phyloP scores from a whole-genome alignment of 257 asterid species.

The Forsythia suspensa region DNA sequence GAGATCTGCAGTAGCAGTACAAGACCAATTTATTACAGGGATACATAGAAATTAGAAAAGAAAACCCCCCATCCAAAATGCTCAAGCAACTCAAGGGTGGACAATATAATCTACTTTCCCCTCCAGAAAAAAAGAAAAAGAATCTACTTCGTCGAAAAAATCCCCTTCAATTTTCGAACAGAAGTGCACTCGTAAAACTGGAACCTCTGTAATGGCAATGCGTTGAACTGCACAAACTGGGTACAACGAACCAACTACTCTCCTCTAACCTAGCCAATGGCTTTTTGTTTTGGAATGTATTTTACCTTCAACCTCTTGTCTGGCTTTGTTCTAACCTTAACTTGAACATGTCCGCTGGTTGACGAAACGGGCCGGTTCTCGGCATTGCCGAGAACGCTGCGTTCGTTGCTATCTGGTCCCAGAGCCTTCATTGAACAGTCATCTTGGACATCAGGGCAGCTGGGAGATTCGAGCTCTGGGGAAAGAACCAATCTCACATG shows the following conservation, averaged over 20 bases:
- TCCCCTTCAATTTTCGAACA: slow-evolving; percentile 32
- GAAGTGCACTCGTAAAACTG: slow-evolving; percentile 57
- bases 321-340: slow-evolving; percentile 38
- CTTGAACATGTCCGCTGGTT: slow-evolving; percentile 25
- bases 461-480: slow-evolving; percentile 38
- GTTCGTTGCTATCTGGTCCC: slow-evolving; percentile 31
- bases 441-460: slow-evolving; percentile 26
- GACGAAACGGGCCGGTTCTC: slow-evolving; percentile 29
- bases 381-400: slow-evolving; percentile 15
- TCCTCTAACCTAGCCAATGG: slow-evolving; percentile 37
- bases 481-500: slow-evolving; percentile 66
- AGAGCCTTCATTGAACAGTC: slow-evolving; percentile 21
- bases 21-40: slow-evolving; percentile 24
- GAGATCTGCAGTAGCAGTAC: neutral
- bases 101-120: slow-evolving; percentile 9
- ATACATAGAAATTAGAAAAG: slow-evolving; percentile 18
- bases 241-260: slow-evolving; percentile 22
- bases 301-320: slow-evolving; percentile 48
- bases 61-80: slow-evolving; percentile 18
- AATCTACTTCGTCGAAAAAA: slow-evolving; percentile 24
- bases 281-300: slow-evolving; percentile 65
- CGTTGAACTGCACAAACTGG: slow-evolving; percentile 35
- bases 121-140: slow-evolving; percentile 16
- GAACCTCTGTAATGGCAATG: slow-evolving; percentile 41
- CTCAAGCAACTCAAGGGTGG: slow-evolving; percentile 15